A percentile compares a stretch with the other conserved stretches of the same genome.
Evolutionary conservation across 257 asterid genomes (phyloP).

Genomic region (Echites panduratus): DNA sequence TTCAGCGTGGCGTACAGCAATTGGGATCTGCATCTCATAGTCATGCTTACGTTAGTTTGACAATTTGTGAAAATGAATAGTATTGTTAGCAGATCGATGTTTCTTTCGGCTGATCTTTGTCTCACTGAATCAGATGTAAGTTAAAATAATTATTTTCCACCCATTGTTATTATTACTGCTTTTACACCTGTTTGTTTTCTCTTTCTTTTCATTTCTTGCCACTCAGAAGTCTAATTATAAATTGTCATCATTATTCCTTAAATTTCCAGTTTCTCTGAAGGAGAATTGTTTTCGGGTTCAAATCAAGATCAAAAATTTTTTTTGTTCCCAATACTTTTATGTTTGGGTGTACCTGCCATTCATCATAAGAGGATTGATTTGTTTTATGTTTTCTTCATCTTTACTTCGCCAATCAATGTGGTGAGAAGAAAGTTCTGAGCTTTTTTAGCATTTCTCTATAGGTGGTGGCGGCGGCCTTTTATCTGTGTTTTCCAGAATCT

Average conservation of each 20-base stretch:
- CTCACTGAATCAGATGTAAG: neutral
- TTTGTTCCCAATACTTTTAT: neutral
- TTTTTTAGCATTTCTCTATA: neutral
- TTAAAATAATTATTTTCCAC: neutral
- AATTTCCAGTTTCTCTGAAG: neutral
- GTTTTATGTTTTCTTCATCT: neutral
- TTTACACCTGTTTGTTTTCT: neutral
- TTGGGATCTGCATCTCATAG: neutral
- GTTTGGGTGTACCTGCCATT: neutral
- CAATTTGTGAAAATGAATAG: neutral
- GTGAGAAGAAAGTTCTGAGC: slow-evolving; percentile 2
- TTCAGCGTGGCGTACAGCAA: neutral
- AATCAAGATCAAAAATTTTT: neutral
- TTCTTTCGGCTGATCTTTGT: neutral
- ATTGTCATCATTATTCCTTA: neutral
- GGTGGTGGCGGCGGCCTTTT: neutral
- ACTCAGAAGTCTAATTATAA: neutral
- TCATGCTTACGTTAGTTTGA: neutral
- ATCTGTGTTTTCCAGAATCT: neutral
- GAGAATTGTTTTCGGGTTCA: neutral
- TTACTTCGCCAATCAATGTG: neutral
- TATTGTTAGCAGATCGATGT: neutral
- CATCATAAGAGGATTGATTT: neutral
- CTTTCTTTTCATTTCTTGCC: neutral
- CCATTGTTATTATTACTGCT: neutral